Evolutionary conservation across 108 stramenopile genomes (phyloP), one percentile per base, ranked within the genome.

Genomic region (Seminavis robusta): DNA sequence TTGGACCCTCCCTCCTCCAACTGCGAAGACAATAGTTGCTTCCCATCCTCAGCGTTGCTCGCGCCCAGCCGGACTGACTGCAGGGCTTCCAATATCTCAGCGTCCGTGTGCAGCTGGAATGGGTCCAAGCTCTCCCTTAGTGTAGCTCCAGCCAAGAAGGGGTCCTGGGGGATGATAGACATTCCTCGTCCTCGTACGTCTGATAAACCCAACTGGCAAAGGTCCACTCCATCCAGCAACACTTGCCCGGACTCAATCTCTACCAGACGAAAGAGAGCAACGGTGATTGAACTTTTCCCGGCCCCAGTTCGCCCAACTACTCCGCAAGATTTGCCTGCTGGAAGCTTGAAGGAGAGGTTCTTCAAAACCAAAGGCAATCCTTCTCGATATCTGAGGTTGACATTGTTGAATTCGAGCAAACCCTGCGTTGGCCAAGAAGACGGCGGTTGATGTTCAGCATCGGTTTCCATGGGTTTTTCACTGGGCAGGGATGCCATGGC

Each of bases 121-220:
- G 95, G 95, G 57, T 98, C 97, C 2, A 98, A 49, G 56, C 93
- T 91, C 25, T 91, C 80, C 26, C 95, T 71, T 24, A 98, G 59
- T 3, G 91, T 88, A 11, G 94, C 95, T 11, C 88, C 81, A 55
- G 95, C 94, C 27, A 98, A 69, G 34, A 95, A 78, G 4, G 95
- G 95, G 47, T 95, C 89, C 61, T 98, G 97, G 0, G 95, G 95
- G 32, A 98, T 95, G 43, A 98, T 95, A 1, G 73, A 62, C 59
- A 86, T 81, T 15, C 81, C 59, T 10, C 86, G 59, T 9, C 85
- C 85, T 52, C 90, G 67, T 10, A 91, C 70, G 51, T 84, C 85
- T n/a, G 76, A 69, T 59, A 91, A 73, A 23, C 79, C 74, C 5
- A 91, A 36, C 25, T 46, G 76, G 13, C 64, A 69, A 1, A 95